Conservation (phyloP, 768 basidiomycete species). For the Pleurotus ostreatus region DNA sequence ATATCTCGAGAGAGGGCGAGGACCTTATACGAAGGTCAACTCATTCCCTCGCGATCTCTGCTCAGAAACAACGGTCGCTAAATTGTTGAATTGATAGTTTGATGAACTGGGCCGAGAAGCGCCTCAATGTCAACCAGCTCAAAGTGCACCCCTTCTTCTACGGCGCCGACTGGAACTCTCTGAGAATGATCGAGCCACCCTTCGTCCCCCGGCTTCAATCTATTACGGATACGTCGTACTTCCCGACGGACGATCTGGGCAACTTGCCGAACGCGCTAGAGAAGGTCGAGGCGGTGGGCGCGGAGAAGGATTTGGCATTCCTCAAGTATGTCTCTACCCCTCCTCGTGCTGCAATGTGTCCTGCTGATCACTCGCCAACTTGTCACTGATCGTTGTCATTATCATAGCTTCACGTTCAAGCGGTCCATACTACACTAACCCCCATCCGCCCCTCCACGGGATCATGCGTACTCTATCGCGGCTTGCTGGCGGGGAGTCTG, state of each 20-base stretch:
- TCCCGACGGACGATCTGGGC: conserved; percentile 91
- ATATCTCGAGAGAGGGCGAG: conserved; percentile 88
- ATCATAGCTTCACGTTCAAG: conserved; percentile 77
- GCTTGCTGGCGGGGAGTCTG: no score
- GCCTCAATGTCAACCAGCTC: conserved; percentile 80
- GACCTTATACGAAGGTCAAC: conserved; percentile 80
- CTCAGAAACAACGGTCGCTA: neutral
- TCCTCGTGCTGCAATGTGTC: no score
- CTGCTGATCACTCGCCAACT: no score
- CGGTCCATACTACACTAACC: conserved; percentile 36
- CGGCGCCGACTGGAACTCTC: conserved; percentile 90
- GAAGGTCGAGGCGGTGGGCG: conserved; percentile 54
- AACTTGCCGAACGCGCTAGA: conserved; percentile 61
- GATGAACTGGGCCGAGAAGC: conserved; percentile 77
- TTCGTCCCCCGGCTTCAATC: conserved; percentile 93
- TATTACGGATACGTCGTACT: conserved; percentile 92
- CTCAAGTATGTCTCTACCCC: conserved; percentile 56
- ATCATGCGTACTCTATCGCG: no score
- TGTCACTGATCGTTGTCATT: conserved; percentile 8
- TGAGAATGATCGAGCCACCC: conserved; percentile 92
- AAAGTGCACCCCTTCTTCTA: conserved; percentile 93
- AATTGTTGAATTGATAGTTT: conserved; percentile 42
- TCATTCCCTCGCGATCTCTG: conserved; percentile 11
- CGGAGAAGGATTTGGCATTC: conserved; percentile 68
- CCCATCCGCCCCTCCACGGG: neutral